A percentile compares a stretch with the other conserved stretches of the same genome.
These are phyloP conservation scores for Fusarium sp. DNA, from an alignment of 2,329 filamentous ascomycete genomes.

Conservation along the genomic window DNA sequence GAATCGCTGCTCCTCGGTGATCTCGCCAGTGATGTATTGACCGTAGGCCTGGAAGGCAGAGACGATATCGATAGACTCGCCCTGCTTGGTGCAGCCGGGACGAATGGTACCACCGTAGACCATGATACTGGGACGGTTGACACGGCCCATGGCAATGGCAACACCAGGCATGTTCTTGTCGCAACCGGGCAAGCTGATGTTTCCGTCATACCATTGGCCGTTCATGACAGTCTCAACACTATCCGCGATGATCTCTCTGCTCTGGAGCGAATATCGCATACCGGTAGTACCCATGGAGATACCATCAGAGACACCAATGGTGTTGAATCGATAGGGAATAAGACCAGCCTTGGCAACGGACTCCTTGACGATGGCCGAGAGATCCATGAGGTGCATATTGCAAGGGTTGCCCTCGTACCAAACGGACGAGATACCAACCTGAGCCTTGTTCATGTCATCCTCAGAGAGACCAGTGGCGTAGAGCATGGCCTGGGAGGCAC, in stretches of 20 bases:
- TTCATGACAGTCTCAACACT: slow-evolving; percentile 99
- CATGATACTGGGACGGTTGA: slow-evolving; percentile 96
- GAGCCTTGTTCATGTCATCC: slow-evolving; percentile 92
- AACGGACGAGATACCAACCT: slow-evolving; percentile 96
- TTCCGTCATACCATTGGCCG: slow-evolving; percentile 98
- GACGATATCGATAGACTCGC: slow-evolving; percentile 88
- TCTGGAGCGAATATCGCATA: slow-evolving; percentile 96
- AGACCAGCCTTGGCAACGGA: slow-evolving; percentile 77
- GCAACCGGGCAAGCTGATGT: slow-evolving; percentile 95
- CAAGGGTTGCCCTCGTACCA: slow-evolving; percentile 99
- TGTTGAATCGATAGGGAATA: slow-evolving; percentile 98
- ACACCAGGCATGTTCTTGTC: slow-evolving; percentile 99
- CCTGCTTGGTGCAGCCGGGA: slow-evolving; percentile 83
- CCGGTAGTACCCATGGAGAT: slow-evolving; percentile 99
- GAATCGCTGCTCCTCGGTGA: slow-evolving; percentile 89
- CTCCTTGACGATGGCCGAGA: slow-evolving; percentile 79
- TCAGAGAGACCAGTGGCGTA: slow-evolving; percentile 93
- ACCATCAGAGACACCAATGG: slow-evolving; percentile 94
- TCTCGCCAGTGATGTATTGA: slow-evolving; percentile 91
- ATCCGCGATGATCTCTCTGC: slow-evolving; percentile 95
- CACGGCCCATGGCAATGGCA: slow-evolving; percentile 90
- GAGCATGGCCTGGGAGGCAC: slow-evolving; percentile 98
- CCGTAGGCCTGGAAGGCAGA: slow-evolving; percentile 98
- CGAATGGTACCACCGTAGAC: slow-evolving; percentile 96
- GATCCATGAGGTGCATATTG: slow-evolving; percentile 97